Evolutionary conservation across 371 early-diverging fungal species (phyloP), one percentile per base, ranked within the genome.

Genomic region (Mortierella sp.): DNA sequence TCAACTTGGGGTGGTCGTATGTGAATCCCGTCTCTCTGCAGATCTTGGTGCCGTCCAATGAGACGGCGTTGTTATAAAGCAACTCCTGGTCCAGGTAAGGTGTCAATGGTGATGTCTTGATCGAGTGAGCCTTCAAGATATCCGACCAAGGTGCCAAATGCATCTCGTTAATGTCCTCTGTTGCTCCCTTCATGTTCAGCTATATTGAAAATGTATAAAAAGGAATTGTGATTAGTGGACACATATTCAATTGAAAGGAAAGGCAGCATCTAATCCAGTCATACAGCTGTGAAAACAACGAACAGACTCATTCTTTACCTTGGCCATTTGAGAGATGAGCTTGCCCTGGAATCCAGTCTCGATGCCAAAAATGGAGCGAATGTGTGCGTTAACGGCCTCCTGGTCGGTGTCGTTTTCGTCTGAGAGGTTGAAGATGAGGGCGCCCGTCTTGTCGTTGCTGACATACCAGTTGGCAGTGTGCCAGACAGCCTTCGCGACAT

Each of bases 1-100:
- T 96, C 77, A 97, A 60, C 26, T 91, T 74, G 8, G 97, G 97
- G 44, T 94, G 91, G 42, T 81, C 80, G 84, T 96, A 97, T 6
- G 71, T 79, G 84, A 96, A 97, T 0, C 94, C 95, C 0, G 95
- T 92, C 24, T 89, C 90, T 16, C 82, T 85, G 79, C 93, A 94
- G 82, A 96, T 95, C 90, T 95, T 94, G 60, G 91, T 87, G 0
- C 97, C 97, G 78, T 97, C 95, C 26, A 96, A 88, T 34, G 92
- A 94, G 50, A 97, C 80, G 0, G 95, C 92, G 78, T 97, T 94
- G 88, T 96, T 96, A 80, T 94, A 94, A 54, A 97, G 89, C 38
- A 97, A 88, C 83, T 98, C 99, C 77, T 95, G 92, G 88, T 98
- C 98, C 65, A 98, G 83, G 86, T 97, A 98, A 7, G 99, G 99